phyloP scores from a whole-genome alignment of 441 rosid genomes.

The Populus hybrid region DNA sequence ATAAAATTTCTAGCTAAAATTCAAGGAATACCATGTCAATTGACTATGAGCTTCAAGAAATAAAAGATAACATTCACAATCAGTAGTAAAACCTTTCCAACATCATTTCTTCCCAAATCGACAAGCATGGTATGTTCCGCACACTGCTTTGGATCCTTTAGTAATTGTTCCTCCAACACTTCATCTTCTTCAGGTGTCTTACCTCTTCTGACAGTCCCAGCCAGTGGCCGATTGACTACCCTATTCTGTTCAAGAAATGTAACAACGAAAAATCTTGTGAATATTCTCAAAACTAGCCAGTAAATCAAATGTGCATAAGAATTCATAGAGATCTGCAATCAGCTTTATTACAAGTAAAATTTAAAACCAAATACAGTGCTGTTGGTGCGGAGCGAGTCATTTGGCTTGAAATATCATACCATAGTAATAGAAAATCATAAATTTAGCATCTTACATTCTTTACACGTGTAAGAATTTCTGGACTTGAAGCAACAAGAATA shows the following conservation, averaged over 20 bases:
- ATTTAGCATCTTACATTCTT: slow-evolving; percentile 49
- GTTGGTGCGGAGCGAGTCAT: neutral
- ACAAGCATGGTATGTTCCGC: slow-evolving; percentile 92
- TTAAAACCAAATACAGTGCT: neutral
- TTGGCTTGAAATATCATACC: neutral
- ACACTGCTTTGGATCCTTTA: slow-evolving; percentile 75
- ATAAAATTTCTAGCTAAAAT: neutral
- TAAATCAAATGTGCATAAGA: neutral
- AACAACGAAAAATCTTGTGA: neutral
- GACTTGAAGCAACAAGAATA: slow-evolving; percentile 87
- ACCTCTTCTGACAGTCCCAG: slow-evolving; percentile 84
- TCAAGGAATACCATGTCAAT: neutral
- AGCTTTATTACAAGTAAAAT: neutral
- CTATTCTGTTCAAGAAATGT: slow-evolving; percentile 44
- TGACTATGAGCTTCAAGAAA: neutral
- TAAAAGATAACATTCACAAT: neutral
- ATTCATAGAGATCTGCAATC: neutral
- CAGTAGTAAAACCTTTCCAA: slow-evolving; percentile 60
- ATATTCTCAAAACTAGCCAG: neutral
- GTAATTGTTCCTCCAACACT: slow-evolving; percentile 47
- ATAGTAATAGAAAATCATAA: neutral
- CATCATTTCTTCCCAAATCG: slow-evolving; percentile 85
- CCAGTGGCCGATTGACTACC: slow-evolving; percentile 80
- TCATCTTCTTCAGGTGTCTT: slow-evolving; percentile 64
- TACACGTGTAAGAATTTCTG: slow-evolving; percentile 81